phyloP scores from a whole-genome alignment of 306 rosid species.

The Ziziphus jujuba region DNA sequence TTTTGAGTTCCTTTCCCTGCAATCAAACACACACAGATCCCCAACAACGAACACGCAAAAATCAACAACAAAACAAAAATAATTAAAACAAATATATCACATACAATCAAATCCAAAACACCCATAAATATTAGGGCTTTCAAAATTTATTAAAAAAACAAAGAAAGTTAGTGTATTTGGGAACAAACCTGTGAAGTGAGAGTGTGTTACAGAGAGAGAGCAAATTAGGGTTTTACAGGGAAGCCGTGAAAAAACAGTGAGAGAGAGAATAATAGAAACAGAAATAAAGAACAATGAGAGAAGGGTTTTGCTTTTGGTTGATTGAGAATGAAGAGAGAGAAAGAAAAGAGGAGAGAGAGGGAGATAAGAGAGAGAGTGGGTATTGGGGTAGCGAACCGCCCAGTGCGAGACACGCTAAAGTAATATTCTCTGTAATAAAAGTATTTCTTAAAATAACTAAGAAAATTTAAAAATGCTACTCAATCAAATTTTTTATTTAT shows the following conservation, averaged over 20 bases:
- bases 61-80: not conserved
- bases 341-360: too few species aligned
- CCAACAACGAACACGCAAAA: slow-evolving; percentile 21
- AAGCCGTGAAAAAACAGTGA: slow-evolving; percentile 29
- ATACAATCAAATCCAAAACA: not conserved
- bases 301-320: slow-evolving; percentile 15
- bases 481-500: too few species aligned
- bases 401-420: too few species aligned
- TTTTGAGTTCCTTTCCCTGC: slow-evolving; percentile 36
- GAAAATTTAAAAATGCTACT: too few species aligned
- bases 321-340: slow-evolving; percentile 1
- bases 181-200: slow-evolving; percentile 51
- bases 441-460: too few species aligned
- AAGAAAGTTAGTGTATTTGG: slow-evolving; percentile 1
- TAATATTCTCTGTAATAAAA: too few species aligned
- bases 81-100: not conserved
- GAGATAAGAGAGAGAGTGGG: slow-evolving; percentile 6
- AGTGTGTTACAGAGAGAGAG: slow-evolving; percentile 20
- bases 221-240: slow-evolving; percentile 64
- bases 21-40: slow-evolving; percentile 32
- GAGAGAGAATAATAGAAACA: not conserved
- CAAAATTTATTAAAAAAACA: not conserved
- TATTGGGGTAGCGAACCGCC: slow-evolving; percentile 44
- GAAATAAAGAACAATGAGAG: slow-evolving; percentile 11
- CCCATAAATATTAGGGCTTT: slow-evolving; percentile 19